Evolutionary conservation across 208 protist genomes (phyloP).

Genomic region (Blechomonas ayalai): DNA sequence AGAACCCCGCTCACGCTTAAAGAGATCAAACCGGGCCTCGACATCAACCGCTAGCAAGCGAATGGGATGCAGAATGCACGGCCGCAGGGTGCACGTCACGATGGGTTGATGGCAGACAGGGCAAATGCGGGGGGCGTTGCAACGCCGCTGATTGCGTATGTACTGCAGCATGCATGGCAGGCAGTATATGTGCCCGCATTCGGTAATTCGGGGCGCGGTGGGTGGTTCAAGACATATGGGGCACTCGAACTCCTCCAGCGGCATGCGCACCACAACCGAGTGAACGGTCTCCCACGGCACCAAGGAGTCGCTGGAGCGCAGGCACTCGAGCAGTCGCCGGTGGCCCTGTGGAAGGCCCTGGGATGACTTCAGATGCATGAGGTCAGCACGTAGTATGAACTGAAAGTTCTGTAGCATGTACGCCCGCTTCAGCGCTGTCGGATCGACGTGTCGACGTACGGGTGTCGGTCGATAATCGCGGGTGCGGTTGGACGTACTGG

Average conservation of each 20-base stretch:
- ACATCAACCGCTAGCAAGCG: slow-evolving; percentile 7
- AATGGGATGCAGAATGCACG: slow-evolving; percentile 45
- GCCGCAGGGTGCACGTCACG: slow-evolving; percentile 33
- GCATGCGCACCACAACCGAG: slow-evolving; percentile 69
- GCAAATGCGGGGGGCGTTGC: slow-evolving; percentile 47
- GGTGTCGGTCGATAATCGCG: slow-evolving; percentile 10
- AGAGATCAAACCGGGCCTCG: slow-evolving; percentile 53
- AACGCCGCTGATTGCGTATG: slow-evolving; percentile 30
- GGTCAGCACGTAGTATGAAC: slow-evolving; percentile 75
- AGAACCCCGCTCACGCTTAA: slow-evolving; percentile 38
- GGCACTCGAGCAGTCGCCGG: slow-evolving; percentile 46
- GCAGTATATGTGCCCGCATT: slow-evolving; percentile 83
- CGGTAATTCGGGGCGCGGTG: slow-evolving; percentile 64
- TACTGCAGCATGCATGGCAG: slow-evolving; percentile 73
- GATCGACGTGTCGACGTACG: slow-evolving; percentile 24
- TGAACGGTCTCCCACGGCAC: slow-evolving; percentile 76
- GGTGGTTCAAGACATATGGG: slow-evolving; percentile 77
- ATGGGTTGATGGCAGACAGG: slow-evolving; percentile 69
- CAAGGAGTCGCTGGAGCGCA: slow-evolving; percentile 38
- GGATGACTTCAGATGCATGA: slow-evolving; percentile 14
- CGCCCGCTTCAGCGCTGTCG: slow-evolving; percentile 41
- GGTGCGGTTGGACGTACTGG: background rate
- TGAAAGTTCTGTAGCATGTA: slow-evolving; percentile 88
- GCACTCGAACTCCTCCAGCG: slow-evolving; percentile 70
- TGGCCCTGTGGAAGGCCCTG: slow-evolving; percentile 42